phyloP scores from a whole-genome alignment of 2,329 filamentous ascomycete species.

The Scedosporium minutisporum region DNA sequence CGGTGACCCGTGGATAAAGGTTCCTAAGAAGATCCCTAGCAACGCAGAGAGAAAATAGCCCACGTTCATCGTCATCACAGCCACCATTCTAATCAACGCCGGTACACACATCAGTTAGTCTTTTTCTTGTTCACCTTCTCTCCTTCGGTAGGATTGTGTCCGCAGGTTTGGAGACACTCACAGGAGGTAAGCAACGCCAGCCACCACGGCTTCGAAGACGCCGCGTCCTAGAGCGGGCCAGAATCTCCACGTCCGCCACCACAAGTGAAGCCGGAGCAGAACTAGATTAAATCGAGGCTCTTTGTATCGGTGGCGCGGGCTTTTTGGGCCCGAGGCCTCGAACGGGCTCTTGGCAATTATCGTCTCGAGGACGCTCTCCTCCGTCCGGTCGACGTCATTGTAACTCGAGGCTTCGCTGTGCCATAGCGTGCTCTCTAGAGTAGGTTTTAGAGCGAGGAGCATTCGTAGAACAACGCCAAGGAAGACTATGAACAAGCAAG shows the following conservation, averaged over 20 bases:
- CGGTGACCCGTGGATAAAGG: constrained; percentile 54
- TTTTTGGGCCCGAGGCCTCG: neutral
- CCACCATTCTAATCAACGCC: constrained; percentile 57
- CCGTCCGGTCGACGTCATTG: neutral
- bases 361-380: neutral
- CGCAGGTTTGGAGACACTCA: constrained; percentile 35
- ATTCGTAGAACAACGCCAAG: constrained; percentile 57
- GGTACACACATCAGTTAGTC: neutral
- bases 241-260: constrained; percentile 10
- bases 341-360: neutral
- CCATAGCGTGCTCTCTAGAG: constrained; percentile 18
- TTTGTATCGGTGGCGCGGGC: neutral
- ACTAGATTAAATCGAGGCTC: neutral
- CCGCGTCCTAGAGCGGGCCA: constrained; percentile 10
- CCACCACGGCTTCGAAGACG: constrained; percentile 33
- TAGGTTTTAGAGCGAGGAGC: constrained; percentile 31
- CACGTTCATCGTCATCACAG: constrained; percentile 71
- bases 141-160: too few relatives aligned
- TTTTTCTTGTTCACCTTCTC: too few relatives aligned
- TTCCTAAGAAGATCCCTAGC: constrained; percentile 64
- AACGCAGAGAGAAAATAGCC: constrained; percentile 66
- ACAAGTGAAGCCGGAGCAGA: constrained; percentile 4
- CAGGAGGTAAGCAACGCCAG: constrained; percentile 66
- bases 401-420: constrained; percentile 2
- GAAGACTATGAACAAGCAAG: constrained; percentile 73